phyloP scores from a whole-genome alignment of 805 yeast species.

The Candida loeiensis region DNA sequence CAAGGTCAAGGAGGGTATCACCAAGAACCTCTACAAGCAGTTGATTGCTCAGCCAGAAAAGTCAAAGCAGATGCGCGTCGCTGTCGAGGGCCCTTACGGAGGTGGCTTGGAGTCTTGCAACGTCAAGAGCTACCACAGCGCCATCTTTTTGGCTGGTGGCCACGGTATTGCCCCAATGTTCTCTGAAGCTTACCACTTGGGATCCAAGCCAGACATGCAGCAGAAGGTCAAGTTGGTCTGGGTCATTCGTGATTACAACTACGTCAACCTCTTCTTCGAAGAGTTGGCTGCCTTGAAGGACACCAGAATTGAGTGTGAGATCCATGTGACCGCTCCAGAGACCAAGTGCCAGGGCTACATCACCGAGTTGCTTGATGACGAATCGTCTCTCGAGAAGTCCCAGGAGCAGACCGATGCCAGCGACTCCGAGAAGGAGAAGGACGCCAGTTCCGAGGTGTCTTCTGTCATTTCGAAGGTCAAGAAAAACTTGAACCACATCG shows the following conservation, averaged over 20 bases:
- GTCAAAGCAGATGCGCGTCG: slow-evolving; percentile 23
- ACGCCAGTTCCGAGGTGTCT: not conserved
- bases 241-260: slow-evolving; percentile 53
- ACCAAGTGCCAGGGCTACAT: slow-evolving; percentile 1
- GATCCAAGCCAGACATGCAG: slow-evolving; percentile 7
- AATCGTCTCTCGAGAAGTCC: not conserved
- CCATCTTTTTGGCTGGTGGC: slow-evolving; percentile 35
- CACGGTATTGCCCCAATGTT: slow-evolving; percentile 39
- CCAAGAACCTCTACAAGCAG: slow-evolving; percentile 27
- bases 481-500: slow-evolving; percentile 11
- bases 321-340: slow-evolving; percentile 29
- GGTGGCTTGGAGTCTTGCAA: slow-evolving; percentile 18
- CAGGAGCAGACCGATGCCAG: not conserved
- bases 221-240: slow-evolving; percentile 43
- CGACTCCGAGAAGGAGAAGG: slow-evolving; percentile 3
- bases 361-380: slow-evolving; percentile 1
- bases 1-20: slow-evolving; percentile 53
- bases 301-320: slow-evolving; percentile 26
- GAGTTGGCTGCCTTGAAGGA: slow-evolving; percentile 33
- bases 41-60: slow-evolving; percentile 24
- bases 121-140: slow-evolving; percentile 19
- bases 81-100: slow-evolving; percentile 40
- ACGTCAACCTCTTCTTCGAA: slow-evolving; percentile 46
- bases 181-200: slow-evolving; percentile 26
- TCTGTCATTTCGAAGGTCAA: not conserved